These are phyloP conservation scores for Crithidia bombi DNA, from an alignment of 208 protist genomes.

Conservation along the genomic window DNA sequence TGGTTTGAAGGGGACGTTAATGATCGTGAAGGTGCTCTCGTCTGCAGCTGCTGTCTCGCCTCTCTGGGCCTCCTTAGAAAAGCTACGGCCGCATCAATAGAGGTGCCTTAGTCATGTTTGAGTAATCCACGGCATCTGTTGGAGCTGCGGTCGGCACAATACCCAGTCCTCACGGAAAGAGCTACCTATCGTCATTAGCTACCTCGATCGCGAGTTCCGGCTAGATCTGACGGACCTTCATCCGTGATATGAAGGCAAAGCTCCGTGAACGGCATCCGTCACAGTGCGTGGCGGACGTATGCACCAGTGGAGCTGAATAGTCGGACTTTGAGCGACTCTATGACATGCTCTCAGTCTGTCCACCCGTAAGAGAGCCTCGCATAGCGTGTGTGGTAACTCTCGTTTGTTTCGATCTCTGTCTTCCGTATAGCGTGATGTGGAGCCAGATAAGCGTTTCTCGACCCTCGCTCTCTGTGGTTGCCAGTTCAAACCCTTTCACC, in stretches of 20 bases:
- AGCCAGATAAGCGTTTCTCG: too few relatives aligned
- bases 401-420: too few relatives aligned
- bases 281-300: slow-evolving; percentile 90
- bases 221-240: slow-evolving; percentile 90
- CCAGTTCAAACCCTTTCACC: too few relatives aligned
- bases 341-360: slow-evolving; percentile 88
- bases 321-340: slow-evolving; percentile 94
- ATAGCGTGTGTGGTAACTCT: too few relatives aligned
- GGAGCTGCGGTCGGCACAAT: slow-evolving; percentile 89
- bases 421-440: too few relatives aligned
- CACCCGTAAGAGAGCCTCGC: slow-evolving; percentile 42
- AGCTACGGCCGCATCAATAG: slow-evolving; percentile 91
- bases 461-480: too few relatives aligned
- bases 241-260: slow-evolving; percentile 54
- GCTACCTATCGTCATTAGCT: slow-evolving; percentile 92
- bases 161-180: slow-evolving; percentile 89
- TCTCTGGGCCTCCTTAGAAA: slow-evolving; percentile 89
- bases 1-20: slow-evolving; percentile 47
- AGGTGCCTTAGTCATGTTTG: slow-evolving; percentile 94
- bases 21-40: slow-evolving; percentile 73
- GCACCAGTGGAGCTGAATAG: slow-evolving; percentile 90
- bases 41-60: slow-evolving; percentile 76
- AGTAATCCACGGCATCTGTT: slow-evolving; percentile 93
- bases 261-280: slow-evolving; percentile 78
- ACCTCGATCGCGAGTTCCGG: slow-evolving; percentile 87